Evolutionary conservation across 331 rosid species (phyloP).

Genomic region (Malus hybrid): DNA sequence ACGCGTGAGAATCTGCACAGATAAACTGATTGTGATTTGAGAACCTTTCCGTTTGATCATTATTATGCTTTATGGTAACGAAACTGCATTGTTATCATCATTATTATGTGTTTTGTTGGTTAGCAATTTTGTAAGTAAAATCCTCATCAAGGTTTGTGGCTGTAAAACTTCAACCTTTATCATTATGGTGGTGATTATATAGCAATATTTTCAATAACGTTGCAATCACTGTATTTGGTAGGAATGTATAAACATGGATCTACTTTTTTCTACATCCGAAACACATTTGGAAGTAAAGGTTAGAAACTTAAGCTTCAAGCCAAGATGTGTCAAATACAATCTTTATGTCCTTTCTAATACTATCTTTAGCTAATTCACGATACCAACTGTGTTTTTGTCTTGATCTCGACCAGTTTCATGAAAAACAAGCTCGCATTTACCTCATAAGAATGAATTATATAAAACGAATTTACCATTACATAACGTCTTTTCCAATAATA

Average conservation of each 20-base stretch:
- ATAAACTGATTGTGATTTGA: background rate
- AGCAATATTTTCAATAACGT: background rate
- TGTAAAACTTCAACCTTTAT: background rate
- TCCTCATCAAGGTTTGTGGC: background rate
- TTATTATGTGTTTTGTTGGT: background rate
- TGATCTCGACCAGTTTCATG: background rate
- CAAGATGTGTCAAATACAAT: background rate
- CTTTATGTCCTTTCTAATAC: background rate
- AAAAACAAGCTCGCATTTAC: too few relatives aligned
- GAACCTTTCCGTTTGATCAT: background rate
- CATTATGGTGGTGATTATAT: background rate
- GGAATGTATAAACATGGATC: background rate
- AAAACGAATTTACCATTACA: rapidly evolving
- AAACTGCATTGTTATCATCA: background rate
- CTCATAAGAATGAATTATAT: too few relatives aligned
- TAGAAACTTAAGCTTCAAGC: too few relatives aligned
- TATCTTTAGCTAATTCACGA: background rate
- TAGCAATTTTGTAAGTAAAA: background rate
- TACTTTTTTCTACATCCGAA: background rate
- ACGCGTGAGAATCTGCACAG: background rate
- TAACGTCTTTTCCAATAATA: too few relatives aligned
- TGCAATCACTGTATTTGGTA: background rate
- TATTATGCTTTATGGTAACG: background rate
- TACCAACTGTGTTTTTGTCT: background rate
- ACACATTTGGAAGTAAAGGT: background rate